Evolutionary conservation across 805 yeast species (phyloP), one percentile per base, ranked within the genome.

Genomic region (Priceomyces medius): DNA sequence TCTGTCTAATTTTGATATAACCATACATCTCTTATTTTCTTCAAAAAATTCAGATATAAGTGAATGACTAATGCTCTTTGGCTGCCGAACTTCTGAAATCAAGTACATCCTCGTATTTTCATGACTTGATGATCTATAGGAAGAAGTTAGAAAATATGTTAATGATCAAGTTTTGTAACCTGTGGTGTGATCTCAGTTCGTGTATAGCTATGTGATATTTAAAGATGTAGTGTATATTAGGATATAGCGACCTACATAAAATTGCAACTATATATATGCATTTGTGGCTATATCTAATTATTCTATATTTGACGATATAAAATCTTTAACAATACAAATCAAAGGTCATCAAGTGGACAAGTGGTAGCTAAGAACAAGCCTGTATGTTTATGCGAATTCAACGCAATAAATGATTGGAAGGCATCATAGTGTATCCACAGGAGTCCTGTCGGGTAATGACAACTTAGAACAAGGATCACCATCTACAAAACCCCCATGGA

Each of bases 401-500:
- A 26, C 9, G 5, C n/a, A 26, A n/a, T 26, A 32, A 32, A 32
- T 32, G 35, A 18, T 8, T 19, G 23, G 24, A 13, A 32, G 35
- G 19, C 21, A 32, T 32, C 35, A 32, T 32, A 32, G 35, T 32
- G 35, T 32, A 32, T 32, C 35, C 6, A 14, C 29, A 12, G 35
- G 35, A 4, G 7, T n/a, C 4, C n/a, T 20, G 24, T 10, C 35
- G n/a, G 35, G 19, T 8, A 20, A 14, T n/a, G 23, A 20, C 35
- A 18, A 32, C 23, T 20, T 19, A 20, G 23, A 16, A 4, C 13
- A 8, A 4, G n/a, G 7, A 19, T 13, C 35, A 19, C 35, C 35
- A 18, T 23, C 20, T n/a, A 23, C 7, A 32, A 32, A 50, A 23
- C 51, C 54, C 28, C 55, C 57, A 36, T 59, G 66, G 66, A 50